These are phyloP conservation scores for Penicillium sp. DNA, from an alignment of 2,329 filamentous ascomycete species.

Conservation along the genomic window DNA sequence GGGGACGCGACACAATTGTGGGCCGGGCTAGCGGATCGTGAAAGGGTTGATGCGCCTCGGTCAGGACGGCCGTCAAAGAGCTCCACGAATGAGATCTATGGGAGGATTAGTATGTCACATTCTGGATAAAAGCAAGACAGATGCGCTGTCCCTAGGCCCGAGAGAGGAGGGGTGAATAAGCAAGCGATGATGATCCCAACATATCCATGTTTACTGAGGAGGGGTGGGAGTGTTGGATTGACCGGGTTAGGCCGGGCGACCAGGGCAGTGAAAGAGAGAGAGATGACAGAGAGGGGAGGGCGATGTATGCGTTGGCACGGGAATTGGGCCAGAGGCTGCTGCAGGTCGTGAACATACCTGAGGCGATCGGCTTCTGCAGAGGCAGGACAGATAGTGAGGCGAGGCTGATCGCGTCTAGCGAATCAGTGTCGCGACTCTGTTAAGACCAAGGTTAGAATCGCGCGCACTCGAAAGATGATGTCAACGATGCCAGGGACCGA, in stretches of 20 bases:
- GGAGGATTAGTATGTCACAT: constrained; percentile 34
- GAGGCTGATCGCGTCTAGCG: constrained; percentile 16
- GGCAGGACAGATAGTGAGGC: constrained; percentile 28
- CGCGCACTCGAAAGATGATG: constrained; percentile 25
- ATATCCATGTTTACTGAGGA: not conserved
- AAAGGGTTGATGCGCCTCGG: constrained; percentile 31
- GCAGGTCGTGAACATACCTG: constrained; percentile 47
- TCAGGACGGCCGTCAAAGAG: constrained; percentile 35
- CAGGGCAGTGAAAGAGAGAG: constrained; percentile 22
- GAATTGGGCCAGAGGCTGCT: constrained; percentile 34
- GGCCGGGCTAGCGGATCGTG: constrained; percentile 26
- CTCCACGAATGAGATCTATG: constrained; percentile 35
- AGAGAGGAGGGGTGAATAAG: constrained; percentile 20
- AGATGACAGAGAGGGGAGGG: constrained; percentile 18
- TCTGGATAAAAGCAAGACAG: constrained; percentile 25
- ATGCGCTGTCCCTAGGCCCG: constrained; percentile 36
- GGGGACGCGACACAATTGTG: constrained; percentile 38
- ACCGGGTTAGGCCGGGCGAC: constrained; percentile 37
- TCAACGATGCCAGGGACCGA: constrained; percentile 23
- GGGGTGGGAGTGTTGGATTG: constrained; percentile 13
- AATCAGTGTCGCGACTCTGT: constrained; percentile 24
- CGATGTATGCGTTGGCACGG: constrained; percentile 51
- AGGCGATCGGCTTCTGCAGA: constrained; percentile 42
- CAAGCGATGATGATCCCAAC: constrained; percentile 7
- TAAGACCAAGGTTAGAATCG: constrained; percentile 23